Evolutionary conservation across 2,329 filamentous ascomycete species (phyloP), one percentile per base, ranked within the genome.

Genomic region (Mycosphaerella arachidis): DNA sequence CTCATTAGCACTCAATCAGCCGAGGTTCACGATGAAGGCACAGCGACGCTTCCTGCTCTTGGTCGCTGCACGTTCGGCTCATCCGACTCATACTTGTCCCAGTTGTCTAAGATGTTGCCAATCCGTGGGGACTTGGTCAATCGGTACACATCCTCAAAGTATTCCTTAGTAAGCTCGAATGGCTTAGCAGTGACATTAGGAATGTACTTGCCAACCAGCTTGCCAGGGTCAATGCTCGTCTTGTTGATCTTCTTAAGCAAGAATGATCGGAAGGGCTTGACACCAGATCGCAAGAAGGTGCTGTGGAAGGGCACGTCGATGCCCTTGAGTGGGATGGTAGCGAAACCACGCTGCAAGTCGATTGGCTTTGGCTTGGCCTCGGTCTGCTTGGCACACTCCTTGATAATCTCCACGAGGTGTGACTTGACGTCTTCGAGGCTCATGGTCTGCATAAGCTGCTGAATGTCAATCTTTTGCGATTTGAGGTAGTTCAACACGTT

Each of bases 181-280:
- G 94, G 94, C 78, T 88, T 88, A 60, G 94, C 94, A 58, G 94
- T 99, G 67, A 99, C 95, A 78, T 99, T 99, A 69, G 94, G 94
- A 67, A 99, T 97, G 80, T 99, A 99, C 80, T 99, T 99, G 72
- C 94, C 94, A 68, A 99, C 84, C 72, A 99, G 80, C 83, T 97
- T 97, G 75, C 90, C 89, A 5, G 94, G 94, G 75, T 99, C 94
- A 75, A 99, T 97, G 56, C 90, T 95, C 27, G 92, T 97, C 86
- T 96, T 96, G 84, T 97, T 92, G 81, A 99, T 97, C 86, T 99
- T 99, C 90, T 97, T 99, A 70, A 97, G 88, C 74, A 99, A 78
- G 86, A 99, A 99, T 48, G 88, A 93, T 67, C 94, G 86, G 91
- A 99, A 99, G 51, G 95, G 94, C 84, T 99, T 99, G 77, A 99